Conservation (phyloP, 805 yeast genomes). For the Pichia pseudocactophila region DNA sequence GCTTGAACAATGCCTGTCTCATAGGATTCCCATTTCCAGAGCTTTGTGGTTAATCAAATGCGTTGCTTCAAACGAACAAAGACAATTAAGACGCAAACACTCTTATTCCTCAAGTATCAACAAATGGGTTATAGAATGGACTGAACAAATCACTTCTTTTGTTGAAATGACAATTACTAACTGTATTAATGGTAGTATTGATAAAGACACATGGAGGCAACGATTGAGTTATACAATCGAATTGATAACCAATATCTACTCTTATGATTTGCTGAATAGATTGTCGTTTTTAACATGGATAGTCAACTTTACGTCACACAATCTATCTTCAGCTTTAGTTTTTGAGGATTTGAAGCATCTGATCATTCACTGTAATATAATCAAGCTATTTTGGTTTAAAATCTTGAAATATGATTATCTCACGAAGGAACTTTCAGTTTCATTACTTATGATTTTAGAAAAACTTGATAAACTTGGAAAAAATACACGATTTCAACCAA, state of each 20-base stretch:
- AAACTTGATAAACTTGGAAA: constrained; percentile 16
- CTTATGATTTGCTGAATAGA: constrained; percentile 59
- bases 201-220: constrained; percentile 33
- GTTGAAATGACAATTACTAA: constrained; percentile 43
- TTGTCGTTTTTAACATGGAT: constrained; percentile 56
- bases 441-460: constrained; percentile 32
- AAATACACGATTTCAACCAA: constrained; percentile 10
- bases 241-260: constrained; percentile 54
- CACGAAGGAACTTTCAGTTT: constrained; percentile 58
- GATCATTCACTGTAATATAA: constrained; percentile 36
- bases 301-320: constrained; percentile 38
- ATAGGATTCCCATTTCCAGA: constrained; percentile 64
- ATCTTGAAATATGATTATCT: constrained; percentile 46
- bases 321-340: constrained; percentile 13
- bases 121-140: constrained; percentile 83
- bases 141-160: constrained; percentile 65
- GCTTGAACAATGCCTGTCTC: constrained; percentile 61
- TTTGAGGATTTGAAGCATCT: constrained; percentile 19
- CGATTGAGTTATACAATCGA: constrained; percentile 53
- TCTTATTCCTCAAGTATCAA: constrained; percentile 31
- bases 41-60: constrained; percentile 91
- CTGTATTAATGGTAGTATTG: constrained; percentile 19
- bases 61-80: constrained; percentile 69
- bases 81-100: constrained; percentile 44
- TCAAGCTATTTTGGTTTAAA: constrained; percentile 66